phyloP scores from a whole-genome alignment of 768 basidiomycete species.

The Calvatia gigantea region DNA sequence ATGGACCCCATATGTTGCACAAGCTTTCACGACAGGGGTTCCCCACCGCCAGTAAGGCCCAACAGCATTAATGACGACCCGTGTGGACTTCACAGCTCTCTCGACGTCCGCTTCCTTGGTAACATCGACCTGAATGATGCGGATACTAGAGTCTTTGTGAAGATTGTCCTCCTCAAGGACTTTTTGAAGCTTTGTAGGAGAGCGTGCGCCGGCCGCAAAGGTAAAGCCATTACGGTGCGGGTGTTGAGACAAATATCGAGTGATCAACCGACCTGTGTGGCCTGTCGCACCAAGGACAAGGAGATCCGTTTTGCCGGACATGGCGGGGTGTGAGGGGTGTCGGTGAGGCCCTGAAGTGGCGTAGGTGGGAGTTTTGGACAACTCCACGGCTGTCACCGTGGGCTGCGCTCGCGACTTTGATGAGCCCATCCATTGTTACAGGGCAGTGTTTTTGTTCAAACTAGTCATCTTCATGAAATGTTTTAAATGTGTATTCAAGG shows the following conservation, averaged over 20 bases:
- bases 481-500: too few species aligned
- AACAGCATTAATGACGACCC: conserved; percentile 73
- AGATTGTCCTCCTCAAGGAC: conserved; percentile 47
- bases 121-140: conserved; percentile 56
- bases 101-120: conserved; percentile 51
- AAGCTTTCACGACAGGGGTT: conserved; percentile 70
- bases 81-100: conserved; percentile 48
- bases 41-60: conserved; percentile 76
- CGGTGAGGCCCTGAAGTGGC: too few species aligned
- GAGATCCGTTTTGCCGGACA: conserved; percentile 42
- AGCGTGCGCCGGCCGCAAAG: conserved; percentile 69
- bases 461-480: too few species aligned
- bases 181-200: conserved; percentile 52
- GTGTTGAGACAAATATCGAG: conserved; percentile 64
- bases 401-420: too few species aligned
- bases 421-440: too few species aligned
- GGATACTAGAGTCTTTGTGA: conserved; percentile 32
- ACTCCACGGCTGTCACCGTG: too few species aligned
- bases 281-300: conserved; percentile 77
- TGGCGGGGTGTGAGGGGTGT: conserved; percentile 17
- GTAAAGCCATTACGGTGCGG: conserved; percentile 57
- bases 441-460: too few species aligned
- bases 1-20: conserved; percentile 69
- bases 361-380: too few species aligned
- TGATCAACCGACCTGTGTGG: conserved; percentile 67